Base-by-base conservation (phyloP, 2,329 filamentous ascomycete species). In the Chalara sp. region DNA sequence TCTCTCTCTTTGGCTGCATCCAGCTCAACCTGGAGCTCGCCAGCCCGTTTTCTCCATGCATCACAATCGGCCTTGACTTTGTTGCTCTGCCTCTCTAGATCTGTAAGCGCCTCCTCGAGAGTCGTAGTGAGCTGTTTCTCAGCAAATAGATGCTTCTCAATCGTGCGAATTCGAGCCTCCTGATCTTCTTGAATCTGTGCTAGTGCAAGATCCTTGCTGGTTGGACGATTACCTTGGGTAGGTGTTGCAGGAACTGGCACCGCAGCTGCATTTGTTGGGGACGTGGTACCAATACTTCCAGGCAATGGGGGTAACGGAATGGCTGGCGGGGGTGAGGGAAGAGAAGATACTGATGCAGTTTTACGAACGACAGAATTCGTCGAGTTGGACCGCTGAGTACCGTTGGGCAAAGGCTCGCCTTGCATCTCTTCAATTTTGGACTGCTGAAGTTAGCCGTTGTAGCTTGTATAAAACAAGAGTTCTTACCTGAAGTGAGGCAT, bases 41-140 rank as follows among this genome's bases (percentile, higher is more conserved):
- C 74, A 37, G 89, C 89, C 65, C 93, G 91, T 74, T 89, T 90
- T 71, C 87, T 88, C 87, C 90, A 97, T 32, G 79, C 81, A 48
- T 97, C 93, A 67, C 89, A 86, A 68, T 99, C 93, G 2, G 82
- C 75, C 75, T 95, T 95, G 68, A 92, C 84, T 75, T 92, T 92
- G 70, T 92, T 95, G 63, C 87, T 90, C 61, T 95, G 90, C 50
- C 83, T 81, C 71, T 99, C 93, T 37, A 99, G 81, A 63, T 99
- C 93, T 2, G 89, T 92, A 32, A 99, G 81, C 6, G 93, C 93
- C 70, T 97, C 92, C 68, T 99, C 93, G 39, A 99, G 79, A 2
- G 92, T 97, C 45, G 89, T 86, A 0, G 92, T 99, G 53, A 99
- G 83, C 68, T 97, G 92, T 67, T 95, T 95, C 75, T 99, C 93